Base-by-base conservation (phyloP, 116 monocot genomes). In the Posidonia oceanica region DNA sequence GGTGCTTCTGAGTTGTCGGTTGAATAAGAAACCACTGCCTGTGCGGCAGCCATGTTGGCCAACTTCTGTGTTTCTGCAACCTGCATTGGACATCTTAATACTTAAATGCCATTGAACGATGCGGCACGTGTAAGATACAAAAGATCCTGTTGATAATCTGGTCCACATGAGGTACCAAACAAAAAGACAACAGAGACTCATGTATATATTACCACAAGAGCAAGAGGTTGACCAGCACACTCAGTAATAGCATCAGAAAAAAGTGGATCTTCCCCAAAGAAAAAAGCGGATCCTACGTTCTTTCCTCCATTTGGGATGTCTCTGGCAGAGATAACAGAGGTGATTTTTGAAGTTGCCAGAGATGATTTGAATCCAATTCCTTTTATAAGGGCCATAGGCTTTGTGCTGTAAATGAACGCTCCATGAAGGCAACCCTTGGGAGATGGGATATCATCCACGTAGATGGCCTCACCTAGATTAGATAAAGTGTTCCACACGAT, bases 381-480 rank as follows among this genome's bases (percentile, higher is more conserved):
- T 20, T 87, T 86, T 39, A 96, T 41, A 15, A 67, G 73, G 38
- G 82, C 79, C 54, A 86, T 72, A 42, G 91, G 84, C 41, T 54
- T 83, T 69, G 80, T 81, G 75, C 88, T 80, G 61, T 78, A 86
- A 65, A 96, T 72, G 66, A 91, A 96, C 67, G 95, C 88, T 65
- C 86, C 91, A 81, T 91, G 69, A 53, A 96, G 80, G 61, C 91
- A 91, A 52, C 76, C 83, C 36, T 75, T 77, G 2, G 91, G 88
- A 64, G 88, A 72, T 75, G 91, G 91, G 66, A 96, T 86, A 69
- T 96, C 95, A 83, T 96, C 88, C 67, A 96, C 95, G 71, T 79
- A 96, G 3, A 96, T 53, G 6, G 95, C 91, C 56, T 96, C 88
- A 66, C 95, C 95, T 96, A 54, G 12, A 48, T 29, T 96, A 54